Base-by-base conservation (phyloP, 495 filamentous ascomycete species). In the Gamarada debralockiae region DNA sequence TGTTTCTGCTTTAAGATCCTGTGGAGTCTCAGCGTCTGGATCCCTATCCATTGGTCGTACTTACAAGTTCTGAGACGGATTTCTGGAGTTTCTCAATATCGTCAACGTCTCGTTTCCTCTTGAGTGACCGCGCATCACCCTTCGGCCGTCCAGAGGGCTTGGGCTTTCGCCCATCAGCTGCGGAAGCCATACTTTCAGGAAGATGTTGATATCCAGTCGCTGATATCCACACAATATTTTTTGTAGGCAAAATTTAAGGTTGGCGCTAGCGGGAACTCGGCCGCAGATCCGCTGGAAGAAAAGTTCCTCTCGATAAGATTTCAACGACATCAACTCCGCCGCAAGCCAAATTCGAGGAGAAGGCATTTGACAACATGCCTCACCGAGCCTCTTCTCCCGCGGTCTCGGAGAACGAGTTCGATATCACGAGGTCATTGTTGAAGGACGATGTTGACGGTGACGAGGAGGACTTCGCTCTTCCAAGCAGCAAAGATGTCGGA, bases 321-420 rank as follows among this genome's bases (percentile, higher is more conserved):
- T 49, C 21, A 49, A 36, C 36, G 33, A 53, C 3, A 12, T 37
- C 23, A 20, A 50, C 18, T 29, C 1, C n/a, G 43, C 27, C 27
- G 27, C 27, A 29, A 3, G 31, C 24, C 12, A 43, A 34, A 14
- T 18, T 43, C 3, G 12, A 31, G 7, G 38, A 23, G 13, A 24
- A 38, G 38, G 45, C 37, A 55, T 48, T 42, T 38, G 17, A 40
- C 45, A 50, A 49, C 12, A 64, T 64, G 61, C 61, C 57, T 56
- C 58, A 64, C 45, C 82, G 88, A 61, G 82, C 76, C 52, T 75
- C 75, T n/a, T 97, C 93, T 41, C 92, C 92, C 48, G 81, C 87
- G 15, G 70, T 74, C 55, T 97, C 93, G 44, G 92, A 97, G 71
- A 89, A 85, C 58, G 93, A 95, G 60, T 83, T 93, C 65, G 93